phyloP scores from a whole-genome alignment of 2,329 filamentous ascomycete species.

The Simplicillium aogashimaense region DNA sequence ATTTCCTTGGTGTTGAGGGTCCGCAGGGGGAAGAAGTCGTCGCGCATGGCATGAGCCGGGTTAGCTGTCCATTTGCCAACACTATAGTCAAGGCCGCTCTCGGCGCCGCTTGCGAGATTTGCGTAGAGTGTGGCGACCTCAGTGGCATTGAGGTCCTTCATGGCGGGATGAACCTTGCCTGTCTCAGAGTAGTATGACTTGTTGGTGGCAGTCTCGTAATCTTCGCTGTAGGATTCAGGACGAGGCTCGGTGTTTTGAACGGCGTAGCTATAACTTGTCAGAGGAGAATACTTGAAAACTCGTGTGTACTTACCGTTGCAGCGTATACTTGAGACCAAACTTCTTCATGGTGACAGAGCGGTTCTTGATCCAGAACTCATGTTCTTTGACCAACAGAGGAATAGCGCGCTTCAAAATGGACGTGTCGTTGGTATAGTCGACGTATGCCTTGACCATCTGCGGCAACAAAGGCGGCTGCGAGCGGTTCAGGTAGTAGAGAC shows the following conservation, averaged over 20 bases:
- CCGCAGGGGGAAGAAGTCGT: constrained; percentile 56
- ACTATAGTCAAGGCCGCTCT: constrained; percentile 57
- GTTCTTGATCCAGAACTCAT: constrained; percentile 53
- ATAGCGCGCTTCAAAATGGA: constrained; percentile 49
- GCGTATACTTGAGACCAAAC: constrained; percentile 35
- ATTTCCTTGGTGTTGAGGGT: constrained; percentile 49
- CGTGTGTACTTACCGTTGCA: constrained; percentile 38
- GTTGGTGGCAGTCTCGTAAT: constrained; percentile 57
- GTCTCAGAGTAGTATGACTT: constrained; percentile 48
- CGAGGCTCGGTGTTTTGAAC: constrained; percentile 56
- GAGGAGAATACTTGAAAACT: background rate
- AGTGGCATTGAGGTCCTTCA: constrained; percentile 36
- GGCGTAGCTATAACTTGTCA: constrained; percentile 31
- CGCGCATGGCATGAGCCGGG: constrained; percentile 45
- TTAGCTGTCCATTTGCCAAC: constrained; percentile 44
- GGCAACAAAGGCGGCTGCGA: constrained; percentile 57
- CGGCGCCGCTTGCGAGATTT: constrained; percentile 55
- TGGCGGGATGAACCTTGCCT: constrained; percentile 48
- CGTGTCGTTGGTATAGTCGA: constrained; percentile 55
- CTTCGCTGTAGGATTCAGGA: constrained; percentile 57
- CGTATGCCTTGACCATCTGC: constrained; percentile 55
- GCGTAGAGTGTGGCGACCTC: constrained; percentile 45
- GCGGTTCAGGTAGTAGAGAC: constrained; percentile 57
- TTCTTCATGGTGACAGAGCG: constrained; percentile 43
- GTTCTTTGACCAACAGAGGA: constrained; percentile 52